Conservation (phyloP, 306 rosid genomes). For the Delonix regia region DNA sequence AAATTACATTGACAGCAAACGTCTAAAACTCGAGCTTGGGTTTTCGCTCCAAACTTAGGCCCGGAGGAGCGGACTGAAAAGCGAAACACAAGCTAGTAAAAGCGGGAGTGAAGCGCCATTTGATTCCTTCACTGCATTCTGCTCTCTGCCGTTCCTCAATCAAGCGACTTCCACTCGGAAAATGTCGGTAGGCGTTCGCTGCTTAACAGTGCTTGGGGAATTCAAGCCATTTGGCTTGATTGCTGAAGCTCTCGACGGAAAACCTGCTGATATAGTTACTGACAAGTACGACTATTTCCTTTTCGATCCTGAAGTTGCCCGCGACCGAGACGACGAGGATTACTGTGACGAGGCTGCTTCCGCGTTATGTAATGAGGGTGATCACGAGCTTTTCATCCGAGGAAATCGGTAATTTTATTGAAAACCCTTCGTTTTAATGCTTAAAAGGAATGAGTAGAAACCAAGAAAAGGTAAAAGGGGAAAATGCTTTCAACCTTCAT, state of each 20-base stretch:
- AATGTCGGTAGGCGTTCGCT: slow-evolving; percentile 73
- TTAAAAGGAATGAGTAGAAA: not conserved
- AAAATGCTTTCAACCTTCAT: not conserved
- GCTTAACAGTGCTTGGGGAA: slow-evolving; percentile 81
- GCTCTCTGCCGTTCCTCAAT: slow-evolving; percentile 1
- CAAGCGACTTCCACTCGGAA: not conserved
- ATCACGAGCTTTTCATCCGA: slow-evolving; percentile 86
- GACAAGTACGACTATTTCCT: slow-evolving; percentile 84
- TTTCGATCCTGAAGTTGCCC: slow-evolving; percentile 73
- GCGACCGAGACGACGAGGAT: slow-evolving; percentile 64
- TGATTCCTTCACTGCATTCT: not conserved
- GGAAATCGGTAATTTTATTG: slow-evolving; percentile 65
- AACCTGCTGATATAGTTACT: slow-evolving; percentile 56
- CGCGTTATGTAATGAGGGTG: slow-evolving; percentile 61
- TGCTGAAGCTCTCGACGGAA: slow-evolving; percentile 95
- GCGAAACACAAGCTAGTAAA: not conserved
- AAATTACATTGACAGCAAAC: not conserved
- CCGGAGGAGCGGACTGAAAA: not conserved
- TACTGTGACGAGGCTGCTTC: slow-evolving; percentile 52
- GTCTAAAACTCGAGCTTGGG: not conserved
- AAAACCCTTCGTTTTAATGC: slow-evolving; percentile 19
- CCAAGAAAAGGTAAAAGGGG: not conserved
- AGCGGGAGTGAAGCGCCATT: not conserved
- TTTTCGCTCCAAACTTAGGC: not conserved
- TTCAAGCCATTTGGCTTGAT: slow-evolving; percentile 92